phyloP scores from a whole-genome alignment of 192 early-diverging fungal genomes.

The Dissophora ornata region DNA sequence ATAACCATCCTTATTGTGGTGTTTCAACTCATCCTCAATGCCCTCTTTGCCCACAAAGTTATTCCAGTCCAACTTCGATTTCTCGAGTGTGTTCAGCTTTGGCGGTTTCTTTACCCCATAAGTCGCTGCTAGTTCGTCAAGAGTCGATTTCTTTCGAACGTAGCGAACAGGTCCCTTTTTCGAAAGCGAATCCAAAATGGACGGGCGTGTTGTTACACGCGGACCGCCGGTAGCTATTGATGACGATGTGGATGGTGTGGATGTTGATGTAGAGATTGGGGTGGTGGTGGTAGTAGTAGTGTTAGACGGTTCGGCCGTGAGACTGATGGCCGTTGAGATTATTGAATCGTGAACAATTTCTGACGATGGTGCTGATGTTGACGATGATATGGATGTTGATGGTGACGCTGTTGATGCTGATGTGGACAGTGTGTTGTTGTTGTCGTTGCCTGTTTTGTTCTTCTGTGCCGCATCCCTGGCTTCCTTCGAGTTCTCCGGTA shows the following conservation, averaged over 20 bases:
- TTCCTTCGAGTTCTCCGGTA: slow-evolving; percentile 51
- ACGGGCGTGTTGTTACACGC: slow-evolving; percentile 22
- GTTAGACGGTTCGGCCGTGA: background rate
- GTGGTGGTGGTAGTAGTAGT: background rate
- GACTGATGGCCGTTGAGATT: slow-evolving; percentile 1
- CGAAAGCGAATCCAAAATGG: slow-evolving; percentile 16
- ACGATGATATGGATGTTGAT: background rate
- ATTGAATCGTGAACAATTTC: background rate
- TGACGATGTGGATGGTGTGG: slow-evolving; percentile 2
- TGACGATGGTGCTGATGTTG: background rate
- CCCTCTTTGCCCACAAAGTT: slow-evolving; percentile 71
- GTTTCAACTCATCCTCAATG: slow-evolving; percentile 70
- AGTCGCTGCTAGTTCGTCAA: slow-evolving; percentile 44
- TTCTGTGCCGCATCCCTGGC: slow-evolving; percentile 35
- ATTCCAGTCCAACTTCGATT: slow-evolving; percentile 78
- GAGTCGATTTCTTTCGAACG: slow-evolving; percentile 43
- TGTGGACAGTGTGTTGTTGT: background rate
- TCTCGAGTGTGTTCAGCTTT: slow-evolving; percentile 77
- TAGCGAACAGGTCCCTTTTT: slow-evolving; percentile 35
- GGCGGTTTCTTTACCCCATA: slow-evolving; percentile 62
- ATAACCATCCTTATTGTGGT: slow-evolving; percentile 77
- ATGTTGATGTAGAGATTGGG: background rate
- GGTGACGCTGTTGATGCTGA: background rate
- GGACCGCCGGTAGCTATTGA: slow-evolving; percentile 1
- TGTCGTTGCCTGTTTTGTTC: background rate